A percentile compares a stretch with the other conserved stretches of the same genome.
Evolutionary conservation across 139 green algal species (phyloP).

Genomic region (Diplosphaera chodatii): DNA sequence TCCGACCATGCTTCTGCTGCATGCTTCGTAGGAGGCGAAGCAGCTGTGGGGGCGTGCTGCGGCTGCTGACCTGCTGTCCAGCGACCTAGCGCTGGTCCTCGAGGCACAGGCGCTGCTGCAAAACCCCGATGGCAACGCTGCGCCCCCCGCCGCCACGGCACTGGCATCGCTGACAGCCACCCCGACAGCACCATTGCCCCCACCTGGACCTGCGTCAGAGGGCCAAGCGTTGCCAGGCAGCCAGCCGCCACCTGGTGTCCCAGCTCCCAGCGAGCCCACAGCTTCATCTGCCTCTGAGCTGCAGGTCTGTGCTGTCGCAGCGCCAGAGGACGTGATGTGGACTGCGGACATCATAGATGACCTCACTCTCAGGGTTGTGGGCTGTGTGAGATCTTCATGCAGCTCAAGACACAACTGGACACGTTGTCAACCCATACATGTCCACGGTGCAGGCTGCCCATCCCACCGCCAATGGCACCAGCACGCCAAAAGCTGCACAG

Average conservation of each 20-base stretch:
- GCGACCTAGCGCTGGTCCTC: constrained; percentile 8
- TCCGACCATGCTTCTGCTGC: no score
- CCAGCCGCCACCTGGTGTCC: neutral
- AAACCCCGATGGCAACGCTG: neutral
- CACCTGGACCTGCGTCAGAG: no score
- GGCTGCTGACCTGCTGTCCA: neutral
- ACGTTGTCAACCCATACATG: neutral
- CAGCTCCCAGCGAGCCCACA: neutral
- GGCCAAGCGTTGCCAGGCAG: neutral
- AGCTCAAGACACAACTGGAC: no score
- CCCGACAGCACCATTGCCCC: neutral
- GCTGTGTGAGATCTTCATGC: no score
- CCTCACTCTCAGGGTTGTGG: no score
- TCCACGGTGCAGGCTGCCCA: neutral
- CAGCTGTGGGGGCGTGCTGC: constrained; percentile 10
- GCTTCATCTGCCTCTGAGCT: neutral
- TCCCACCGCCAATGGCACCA: neutral
- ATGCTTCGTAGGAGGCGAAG: constrained; percentile 16
- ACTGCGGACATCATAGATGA: no score
- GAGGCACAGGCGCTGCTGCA: constrained; percentile 25
- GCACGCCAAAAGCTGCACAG: neutral
- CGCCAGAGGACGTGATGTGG: no score
- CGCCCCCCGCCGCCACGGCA: neutral
- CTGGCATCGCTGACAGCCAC: neutral
- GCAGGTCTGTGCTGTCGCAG: constrained; percentile 4